These are phyloP conservation scores for Hypoxylon fuscum DNA, from an alignment of 495 filamentous ascomycete species.

Conservation along the genomic window DNA sequence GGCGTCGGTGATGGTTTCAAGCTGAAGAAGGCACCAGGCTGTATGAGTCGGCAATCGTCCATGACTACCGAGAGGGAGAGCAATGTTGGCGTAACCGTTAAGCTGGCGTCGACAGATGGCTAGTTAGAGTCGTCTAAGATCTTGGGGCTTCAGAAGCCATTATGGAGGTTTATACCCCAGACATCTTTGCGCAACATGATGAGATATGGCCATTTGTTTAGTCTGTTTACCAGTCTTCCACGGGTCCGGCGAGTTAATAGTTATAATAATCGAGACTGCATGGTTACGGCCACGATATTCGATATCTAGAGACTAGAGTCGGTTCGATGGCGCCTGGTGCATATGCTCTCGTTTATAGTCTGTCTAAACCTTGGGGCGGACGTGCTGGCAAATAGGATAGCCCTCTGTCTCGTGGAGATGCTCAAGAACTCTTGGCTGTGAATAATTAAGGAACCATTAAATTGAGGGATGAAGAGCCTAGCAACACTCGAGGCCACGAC, in stretches of 20 bases:
- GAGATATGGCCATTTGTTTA: slow-evolving; percentile 27
- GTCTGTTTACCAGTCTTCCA: slow-evolving; percentile 19
- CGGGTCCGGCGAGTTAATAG: slow-evolving; percentile 6
- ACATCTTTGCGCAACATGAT: slow-evolving; percentile 17
- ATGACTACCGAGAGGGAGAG: too few species aligned
- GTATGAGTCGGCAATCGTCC: too few species aligned
- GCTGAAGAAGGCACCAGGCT: too few species aligned
- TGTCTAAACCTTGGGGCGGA: slow-evolving; percentile 36
- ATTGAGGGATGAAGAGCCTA: slow-evolving; percentile 37
- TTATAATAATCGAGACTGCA: slow-evolving; percentile 26
- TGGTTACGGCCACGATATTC: slow-evolving; percentile 26
- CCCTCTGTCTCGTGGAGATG: slow-evolving; percentile 8
- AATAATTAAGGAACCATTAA: slow-evolving; percentile 35
- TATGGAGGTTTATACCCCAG: slow-evolving; percentile 11
- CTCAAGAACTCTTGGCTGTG: slow-evolving; percentile 36
- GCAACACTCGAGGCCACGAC: slow-evolving; percentile 11
- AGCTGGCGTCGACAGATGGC: background rate
- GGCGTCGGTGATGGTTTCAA: too few species aligned
- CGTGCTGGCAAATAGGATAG: slow-evolving; percentile 22
- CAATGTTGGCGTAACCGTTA: background rate
- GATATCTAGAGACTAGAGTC: slow-evolving; percentile 30
- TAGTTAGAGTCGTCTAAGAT: slow-evolving; percentile 16
- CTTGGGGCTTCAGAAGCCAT: slow-evolving; percentile 14
- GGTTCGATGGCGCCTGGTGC: slow-evolving; percentile 19
- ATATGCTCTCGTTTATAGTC: slow-evolving; percentile 31